phyloP scores from a whole-genome alignment of 2,329 filamentous ascomycete genomes.

The Cryoendolithus antarcticus region DNA sequence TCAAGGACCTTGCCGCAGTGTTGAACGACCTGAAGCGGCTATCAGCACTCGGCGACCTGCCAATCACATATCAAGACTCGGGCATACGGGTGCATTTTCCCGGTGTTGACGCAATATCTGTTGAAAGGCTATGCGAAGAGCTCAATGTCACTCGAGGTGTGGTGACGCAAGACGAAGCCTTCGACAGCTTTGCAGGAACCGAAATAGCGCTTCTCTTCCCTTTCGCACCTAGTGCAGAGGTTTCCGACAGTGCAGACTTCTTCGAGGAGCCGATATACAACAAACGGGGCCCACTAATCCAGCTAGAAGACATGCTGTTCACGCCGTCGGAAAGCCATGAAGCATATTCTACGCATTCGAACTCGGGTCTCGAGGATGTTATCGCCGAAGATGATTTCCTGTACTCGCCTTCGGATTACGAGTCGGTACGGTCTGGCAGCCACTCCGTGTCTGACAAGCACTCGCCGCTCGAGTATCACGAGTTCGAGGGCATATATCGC shows the following conservation, averaged over 20 bases:
- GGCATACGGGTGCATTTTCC: slow-evolving; percentile 76
- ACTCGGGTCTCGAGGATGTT: slow-evolving; percentile 17
- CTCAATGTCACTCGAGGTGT: slow-evolving; percentile 70
- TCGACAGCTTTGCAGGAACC: slow-evolving; percentile 54
- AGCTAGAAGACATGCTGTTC: slow-evolving; percentile 47
- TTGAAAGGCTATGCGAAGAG: slow-evolving; percentile 76
- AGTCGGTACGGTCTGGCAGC: slow-evolving; percentile 42
- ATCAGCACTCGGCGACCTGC: slow-evolving; percentile 67
- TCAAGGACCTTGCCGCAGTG: slow-evolving; percentile 70
- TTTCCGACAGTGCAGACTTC: slow-evolving; percentile 30
- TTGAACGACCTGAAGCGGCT: slow-evolving; percentile 72
- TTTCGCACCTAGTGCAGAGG: slow-evolving; percentile 55
- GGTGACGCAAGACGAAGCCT: slow-evolving; percentile 66
- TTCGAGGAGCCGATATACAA: slow-evolving; percentile 23
- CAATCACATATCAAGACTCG: slow-evolving; percentile 59
- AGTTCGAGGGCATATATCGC: slow-evolving; percentile 52
- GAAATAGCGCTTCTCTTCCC: slow-evolving; percentile 73
- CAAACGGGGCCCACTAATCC: slow-evolving; percentile 26
- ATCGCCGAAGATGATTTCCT: slow-evolving; percentile 36
- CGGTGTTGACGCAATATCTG: slow-evolving; percentile 71
- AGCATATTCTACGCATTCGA: slow-evolving; percentile 26
- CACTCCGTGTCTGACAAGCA: slow-evolving; percentile 30
- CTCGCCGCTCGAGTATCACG: slow-evolving; percentile 46
- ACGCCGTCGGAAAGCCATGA: slow-evolving; percentile 26
- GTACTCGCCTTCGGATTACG: slow-evolving; percentile 42